Evolutionary conservation across 768 basidiomycete genomes (phyloP).

Genomic region (Xerocomellus amylosporus): DNA sequence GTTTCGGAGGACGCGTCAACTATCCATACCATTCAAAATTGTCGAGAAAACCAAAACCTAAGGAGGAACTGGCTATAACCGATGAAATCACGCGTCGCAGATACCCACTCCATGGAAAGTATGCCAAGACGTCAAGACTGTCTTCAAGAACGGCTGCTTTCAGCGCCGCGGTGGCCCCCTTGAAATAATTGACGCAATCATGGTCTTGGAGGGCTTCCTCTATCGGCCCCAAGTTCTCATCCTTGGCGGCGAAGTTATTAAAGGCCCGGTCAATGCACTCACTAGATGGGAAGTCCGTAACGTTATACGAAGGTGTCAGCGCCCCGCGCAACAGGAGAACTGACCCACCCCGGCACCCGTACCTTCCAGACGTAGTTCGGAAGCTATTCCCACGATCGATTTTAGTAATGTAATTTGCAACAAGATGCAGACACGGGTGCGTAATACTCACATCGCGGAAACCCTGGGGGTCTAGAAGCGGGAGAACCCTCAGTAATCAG

Average conservation of each 20-base stretch:
- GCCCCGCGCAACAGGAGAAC: too few species aligned
- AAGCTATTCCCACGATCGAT: not conserved
- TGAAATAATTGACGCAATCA: slow-evolving; percentile 69
- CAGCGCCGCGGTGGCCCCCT: slow-evolving; percentile 52
- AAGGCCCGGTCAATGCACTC: slow-evolving; percentile 12
- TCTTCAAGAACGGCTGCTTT: slow-evolving; percentile 38
- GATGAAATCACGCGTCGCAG: not conserved
- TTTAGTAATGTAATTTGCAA: not conserved
- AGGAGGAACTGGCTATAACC: not conserved
- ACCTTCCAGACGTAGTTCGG: too few species aligned
- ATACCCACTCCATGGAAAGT: slow-evolving; percentile 66
- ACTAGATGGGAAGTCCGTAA: slow-evolving; percentile 58
- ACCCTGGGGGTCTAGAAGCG: slow-evolving; percentile 53
- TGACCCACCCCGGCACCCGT: too few species aligned
- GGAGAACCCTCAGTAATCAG: not conserved
- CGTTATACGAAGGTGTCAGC: slow-evolving; percentile 28
- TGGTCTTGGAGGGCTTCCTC: slow-evolving; percentile 54
- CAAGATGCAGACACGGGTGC: not conserved
- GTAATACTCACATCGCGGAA: slow-evolving; percentile 52
- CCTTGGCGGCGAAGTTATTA: slow-evolving; percentile 54
- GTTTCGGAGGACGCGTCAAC: not conserved
- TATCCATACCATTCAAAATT: slow-evolving; percentile 62
- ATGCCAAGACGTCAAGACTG: slow-evolving; percentile 52
- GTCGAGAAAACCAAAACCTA: slow-evolving; percentile 64
- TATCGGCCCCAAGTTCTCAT: slow-evolving; percentile 55